Evolutionary conservation across 108 stramenopile species (phyloP).

Genomic region (Skeletonema menzelii): DNA sequence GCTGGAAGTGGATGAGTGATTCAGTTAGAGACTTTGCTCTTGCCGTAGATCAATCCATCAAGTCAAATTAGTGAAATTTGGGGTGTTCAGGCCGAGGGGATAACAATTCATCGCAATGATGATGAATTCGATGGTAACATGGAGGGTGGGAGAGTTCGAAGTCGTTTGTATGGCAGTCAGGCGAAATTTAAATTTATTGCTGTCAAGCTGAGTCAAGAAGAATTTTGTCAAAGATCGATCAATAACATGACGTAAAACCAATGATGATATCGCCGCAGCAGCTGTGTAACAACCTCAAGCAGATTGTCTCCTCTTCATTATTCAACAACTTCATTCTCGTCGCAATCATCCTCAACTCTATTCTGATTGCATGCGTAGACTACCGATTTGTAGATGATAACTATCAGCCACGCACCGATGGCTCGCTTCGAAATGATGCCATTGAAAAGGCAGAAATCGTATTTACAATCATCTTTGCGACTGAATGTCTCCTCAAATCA

Average conservation of each 20-base stretch:
- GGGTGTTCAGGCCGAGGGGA: too few relatives aligned
- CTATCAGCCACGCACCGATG: constrained; percentile 30
- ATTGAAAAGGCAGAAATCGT: constrained; percentile 31
- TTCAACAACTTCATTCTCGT: constrained; percentile 34
- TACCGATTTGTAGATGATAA: constrained; percentile 30
- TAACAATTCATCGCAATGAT: too few relatives aligned
- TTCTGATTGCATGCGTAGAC: constrained; percentile 34
- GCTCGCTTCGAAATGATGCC: constrained; percentile 17
- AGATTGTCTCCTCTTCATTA: constrained; percentile 12
- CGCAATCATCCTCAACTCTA: constrained; percentile 36
- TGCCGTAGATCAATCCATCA: constrained; percentile 41
- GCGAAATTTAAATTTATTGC: too few relatives aligned
- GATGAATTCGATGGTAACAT: too few relatives aligned
- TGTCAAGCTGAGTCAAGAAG: too few relatives aligned
- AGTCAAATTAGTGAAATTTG: not conserved
- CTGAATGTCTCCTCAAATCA: constrained; percentile 62
- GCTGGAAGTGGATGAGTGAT: constrained; percentile 85
- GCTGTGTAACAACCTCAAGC: not conserved
- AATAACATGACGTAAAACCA: not conserved
- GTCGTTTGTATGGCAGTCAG: too few relatives aligned
- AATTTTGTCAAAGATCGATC: too few relatives aligned
- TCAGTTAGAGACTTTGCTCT: constrained; percentile 55
- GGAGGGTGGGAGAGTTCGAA: too few relatives aligned
- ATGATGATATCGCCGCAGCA: not conserved
- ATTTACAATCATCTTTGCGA: constrained; percentile 53